Percentiles rank a stretch among this genome's conserved stretches.
phyloP scores from a whole-genome alignment of 116 monocot genomes.

The Iris pallida region DNA sequence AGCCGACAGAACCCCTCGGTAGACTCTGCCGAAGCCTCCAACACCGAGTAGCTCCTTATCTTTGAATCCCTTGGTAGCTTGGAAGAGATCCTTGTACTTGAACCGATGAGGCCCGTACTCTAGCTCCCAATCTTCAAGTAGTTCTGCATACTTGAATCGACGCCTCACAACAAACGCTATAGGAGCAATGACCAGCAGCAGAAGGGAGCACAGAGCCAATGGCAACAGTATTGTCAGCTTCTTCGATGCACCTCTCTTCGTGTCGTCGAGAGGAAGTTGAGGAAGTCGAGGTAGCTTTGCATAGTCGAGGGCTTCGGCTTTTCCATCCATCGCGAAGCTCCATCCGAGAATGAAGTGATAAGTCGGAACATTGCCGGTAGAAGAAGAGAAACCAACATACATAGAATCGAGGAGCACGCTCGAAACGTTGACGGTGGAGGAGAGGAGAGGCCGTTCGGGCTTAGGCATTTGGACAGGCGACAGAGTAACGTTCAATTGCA shows the following conservation, averaged over 20 bases:
- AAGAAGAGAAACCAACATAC: constrained; percentile 43
- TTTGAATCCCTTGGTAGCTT: no score
- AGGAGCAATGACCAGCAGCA: neutral
- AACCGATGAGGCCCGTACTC: no score
- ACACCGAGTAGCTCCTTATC: no score
- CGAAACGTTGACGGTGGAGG: constrained; percentile 23
- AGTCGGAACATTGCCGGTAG: constrained; percentile 28
- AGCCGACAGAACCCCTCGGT: no score
- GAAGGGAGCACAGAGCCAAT: neutral
- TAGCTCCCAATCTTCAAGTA: constrained; percentile 10
- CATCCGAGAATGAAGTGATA: constrained; percentile 35
- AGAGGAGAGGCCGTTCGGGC: constrained; percentile 23
- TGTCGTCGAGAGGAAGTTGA: no score
- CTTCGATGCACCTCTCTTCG: neutral
- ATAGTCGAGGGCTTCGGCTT: constrained; percentile 28
- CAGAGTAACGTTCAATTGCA: no score
- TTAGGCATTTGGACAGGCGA: constrained; percentile 19
- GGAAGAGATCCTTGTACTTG: no score
- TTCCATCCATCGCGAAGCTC: constrained; percentile 41
- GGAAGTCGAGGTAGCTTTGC: constrained; percentile 34
- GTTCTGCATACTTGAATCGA: constrained; percentile 9
- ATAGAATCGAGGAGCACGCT: constrained; percentile 18
- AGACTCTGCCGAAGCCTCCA: no score
- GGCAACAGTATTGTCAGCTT: neutral
- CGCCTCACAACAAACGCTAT: no score